A percentile compares a stretch with the other conserved stretches of the same genome.
These are phyloP conservation scores for Tuber microsphaerosporum DNA, from an alignment of 495 filamentous ascomycete species.

Conservation along the genomic window DNA sequence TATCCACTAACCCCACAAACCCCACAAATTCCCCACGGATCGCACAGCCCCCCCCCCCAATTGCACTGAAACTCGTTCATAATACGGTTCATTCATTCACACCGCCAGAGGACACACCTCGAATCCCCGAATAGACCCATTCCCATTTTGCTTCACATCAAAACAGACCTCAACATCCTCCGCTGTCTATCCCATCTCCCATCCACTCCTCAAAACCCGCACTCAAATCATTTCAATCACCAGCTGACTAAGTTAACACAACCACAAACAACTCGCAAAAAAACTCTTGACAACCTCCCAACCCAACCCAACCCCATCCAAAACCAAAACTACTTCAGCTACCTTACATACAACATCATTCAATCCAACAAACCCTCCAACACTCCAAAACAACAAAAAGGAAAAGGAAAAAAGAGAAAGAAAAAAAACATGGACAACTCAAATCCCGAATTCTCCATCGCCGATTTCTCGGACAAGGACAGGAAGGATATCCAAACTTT, in stretches of 20 bases:
- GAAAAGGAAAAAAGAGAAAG: no score
- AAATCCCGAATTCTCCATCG: constrained; percentile 58
- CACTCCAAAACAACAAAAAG: no score
- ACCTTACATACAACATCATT: background rate
- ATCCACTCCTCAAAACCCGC: background rate
- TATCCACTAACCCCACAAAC: background rate
- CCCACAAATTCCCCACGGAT: background rate
- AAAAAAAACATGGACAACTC: constrained; percentile 18
- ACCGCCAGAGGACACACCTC: constrained; percentile 15
- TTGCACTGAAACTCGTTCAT: background rate
- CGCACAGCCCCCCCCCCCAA: background rate
- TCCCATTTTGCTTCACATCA: no score
- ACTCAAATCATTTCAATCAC: background rate
- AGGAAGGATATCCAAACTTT: constrained; percentile 80
- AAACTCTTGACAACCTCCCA: background rate
- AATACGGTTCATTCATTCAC: no score
- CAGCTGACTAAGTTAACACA: background rate
- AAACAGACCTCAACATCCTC: no score
- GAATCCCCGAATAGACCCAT: no score
- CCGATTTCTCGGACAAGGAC: constrained; percentile 69
- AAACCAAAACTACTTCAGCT: no score
- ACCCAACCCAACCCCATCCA: background rate
- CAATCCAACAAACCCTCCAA: background rate
- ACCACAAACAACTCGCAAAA: background rate
- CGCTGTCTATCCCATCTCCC: no score